Conservation (phyloP, 1,284 basidiomycete species). For the Takashimella koratensis region DNA sequence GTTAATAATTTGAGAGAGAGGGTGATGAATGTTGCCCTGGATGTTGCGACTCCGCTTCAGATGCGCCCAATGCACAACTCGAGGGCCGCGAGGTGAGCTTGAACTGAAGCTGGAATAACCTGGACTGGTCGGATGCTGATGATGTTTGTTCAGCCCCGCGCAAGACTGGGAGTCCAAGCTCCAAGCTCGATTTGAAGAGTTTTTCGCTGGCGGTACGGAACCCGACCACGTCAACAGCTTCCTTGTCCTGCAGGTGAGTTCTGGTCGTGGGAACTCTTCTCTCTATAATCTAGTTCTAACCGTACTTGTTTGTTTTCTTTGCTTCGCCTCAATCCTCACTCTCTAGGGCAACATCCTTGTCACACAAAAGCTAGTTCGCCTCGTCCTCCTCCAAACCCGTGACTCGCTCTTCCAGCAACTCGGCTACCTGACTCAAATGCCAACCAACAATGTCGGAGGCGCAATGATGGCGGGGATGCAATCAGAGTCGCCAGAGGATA, state of each 20-base stretch:
- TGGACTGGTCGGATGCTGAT: background rate
- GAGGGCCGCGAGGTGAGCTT: constrained; percentile 22
- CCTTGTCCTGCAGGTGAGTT: constrained; percentile 38
- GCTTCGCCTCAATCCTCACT: too few species aligned
- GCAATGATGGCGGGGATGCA: constrained; percentile 20
- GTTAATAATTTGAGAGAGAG: constrained; percentile 30
- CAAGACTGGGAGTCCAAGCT: constrained; percentile 40
- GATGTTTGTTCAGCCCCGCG: constrained; percentile 14
- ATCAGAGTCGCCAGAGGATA: constrained; percentile 34
- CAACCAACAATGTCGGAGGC: constrained; percentile 21
- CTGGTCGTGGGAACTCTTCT: too few species aligned
- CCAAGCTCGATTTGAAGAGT: constrained; percentile 30
- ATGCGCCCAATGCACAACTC: constrained; percentile 30
- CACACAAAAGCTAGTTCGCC: constrained; percentile 39
- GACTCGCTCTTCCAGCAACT: constrained; percentile 31
- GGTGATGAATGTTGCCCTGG: constrained; percentile 20
- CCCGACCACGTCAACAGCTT: constrained; percentile 32
- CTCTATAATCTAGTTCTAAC: background rate
- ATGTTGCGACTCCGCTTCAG: constrained; percentile 25
- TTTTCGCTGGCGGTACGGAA: constrained; percentile 23
- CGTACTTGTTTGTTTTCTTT: too few species aligned
- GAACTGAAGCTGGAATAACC: background rate
- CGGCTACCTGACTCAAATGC: constrained; percentile 32
- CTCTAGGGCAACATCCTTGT: constrained; percentile 41
- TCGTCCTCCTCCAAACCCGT: constrained; percentile 38